Evolutionary conservation across 2,329 filamentous ascomycete genomes (phyloP).

Genomic region (Hypoxylon sp.): DNA sequence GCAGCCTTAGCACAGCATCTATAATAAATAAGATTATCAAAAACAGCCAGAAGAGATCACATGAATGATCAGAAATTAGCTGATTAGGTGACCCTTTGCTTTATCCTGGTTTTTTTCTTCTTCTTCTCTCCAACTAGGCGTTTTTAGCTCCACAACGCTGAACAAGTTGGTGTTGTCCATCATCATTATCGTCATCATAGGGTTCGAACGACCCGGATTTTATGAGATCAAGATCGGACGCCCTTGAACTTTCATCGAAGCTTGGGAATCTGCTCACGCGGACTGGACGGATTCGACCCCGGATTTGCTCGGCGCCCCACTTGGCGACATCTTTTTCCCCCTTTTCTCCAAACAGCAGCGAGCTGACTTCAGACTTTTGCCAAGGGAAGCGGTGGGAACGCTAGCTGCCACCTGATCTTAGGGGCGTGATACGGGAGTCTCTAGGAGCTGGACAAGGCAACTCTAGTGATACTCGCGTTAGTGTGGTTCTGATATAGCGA

Average conservation of each 20-base stretch:
- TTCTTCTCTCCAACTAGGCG: too few relatives aligned
- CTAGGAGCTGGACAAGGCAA: neutral
- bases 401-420: conserved; percentile 13
- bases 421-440: neutral
- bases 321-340: neutral
- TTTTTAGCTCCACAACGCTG: neutral
- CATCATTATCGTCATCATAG: neutral
- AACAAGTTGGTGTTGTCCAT: neutral
- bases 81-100: too few relatives aligned
- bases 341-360: conserved; percentile 17
- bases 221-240: conserved; percentile 25
- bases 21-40: neutral
- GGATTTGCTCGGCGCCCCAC: conserved; percentile 33
- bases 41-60: neutral
- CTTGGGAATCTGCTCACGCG: conserved; percentile 20
- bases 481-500: neutral
- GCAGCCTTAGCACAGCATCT: neutral
- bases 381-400: conserved; percentile 10
- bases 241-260: conserved; percentile 7
- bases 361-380: conserved; percentile 1
- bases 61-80: neutral
- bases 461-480: neutral
- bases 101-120: neutral
- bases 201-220: neutral
- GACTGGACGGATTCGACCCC: conserved; percentile 27